Conservation (phyloP, 164 flowering plant species). For the Nelumbo lutea region DNA sequence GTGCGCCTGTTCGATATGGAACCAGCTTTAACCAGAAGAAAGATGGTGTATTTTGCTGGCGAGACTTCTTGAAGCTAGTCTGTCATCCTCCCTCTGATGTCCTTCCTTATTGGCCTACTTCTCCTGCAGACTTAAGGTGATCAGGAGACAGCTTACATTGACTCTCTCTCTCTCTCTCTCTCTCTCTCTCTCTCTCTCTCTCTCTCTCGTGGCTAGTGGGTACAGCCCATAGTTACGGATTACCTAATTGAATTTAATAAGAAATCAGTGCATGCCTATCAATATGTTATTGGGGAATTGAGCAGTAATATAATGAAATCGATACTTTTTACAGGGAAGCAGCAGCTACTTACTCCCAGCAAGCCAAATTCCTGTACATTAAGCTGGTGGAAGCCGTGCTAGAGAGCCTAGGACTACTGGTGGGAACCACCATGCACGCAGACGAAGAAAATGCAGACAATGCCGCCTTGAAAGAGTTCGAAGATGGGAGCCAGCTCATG, state of each 20-base stretch:
- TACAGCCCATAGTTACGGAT: not conserved
- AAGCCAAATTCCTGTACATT: constrained; percentile 44
- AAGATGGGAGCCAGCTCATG: constrained; percentile 78
- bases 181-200: not conserved
- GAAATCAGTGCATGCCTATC: not conserved
- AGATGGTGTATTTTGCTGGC: constrained; percentile 85
- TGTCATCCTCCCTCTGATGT: constrained; percentile 44
- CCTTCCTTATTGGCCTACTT: constrained; percentile 70
- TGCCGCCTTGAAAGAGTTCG: constrained; percentile 33
- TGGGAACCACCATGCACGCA: constrained; percentile 1
- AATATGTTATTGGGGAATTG: no score
- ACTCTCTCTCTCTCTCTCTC: constrained; percentile 5
- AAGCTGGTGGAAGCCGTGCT: constrained; percentile 57
- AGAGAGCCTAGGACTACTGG: constrained; percentile 53
- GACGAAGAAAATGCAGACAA: constrained; percentile 17
- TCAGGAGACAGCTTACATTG: constrained; percentile 34
- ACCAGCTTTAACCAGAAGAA: constrained; percentile 83
- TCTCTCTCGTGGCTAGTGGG: not conserved
- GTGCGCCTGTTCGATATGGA: constrained; percentile 68
- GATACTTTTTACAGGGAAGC: constrained; percentile 21
- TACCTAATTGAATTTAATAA: not conserved
- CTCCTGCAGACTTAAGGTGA: constrained; percentile 67
- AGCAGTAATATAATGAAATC: not conserved
- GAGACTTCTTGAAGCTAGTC: constrained; percentile 78
- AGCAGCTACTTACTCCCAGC: constrained; percentile 48